Conservation (phyloP, 257 asterid genomes). For the Solanum tarijense region DNA sequence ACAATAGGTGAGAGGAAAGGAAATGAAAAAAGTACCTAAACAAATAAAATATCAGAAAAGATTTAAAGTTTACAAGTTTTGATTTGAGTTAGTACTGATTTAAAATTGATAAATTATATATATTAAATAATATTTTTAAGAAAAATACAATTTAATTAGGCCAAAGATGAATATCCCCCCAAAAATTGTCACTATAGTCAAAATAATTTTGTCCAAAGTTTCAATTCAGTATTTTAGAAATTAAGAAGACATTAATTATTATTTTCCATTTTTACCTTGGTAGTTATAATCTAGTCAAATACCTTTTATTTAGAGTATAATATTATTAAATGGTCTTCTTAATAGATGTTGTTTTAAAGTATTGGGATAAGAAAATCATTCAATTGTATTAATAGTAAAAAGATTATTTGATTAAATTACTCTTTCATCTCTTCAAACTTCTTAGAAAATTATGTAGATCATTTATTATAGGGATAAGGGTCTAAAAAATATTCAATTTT, state of each 20-base stretch:
- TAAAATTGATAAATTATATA: background rate
- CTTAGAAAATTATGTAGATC: background rate
- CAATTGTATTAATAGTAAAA: background rate
- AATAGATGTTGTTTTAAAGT: background rate
- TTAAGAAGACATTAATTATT: background rate
- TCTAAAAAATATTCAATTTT: too few relatives aligned
- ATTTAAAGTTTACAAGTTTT: background rate
- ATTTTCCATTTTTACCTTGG: background rate
- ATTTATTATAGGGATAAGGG: background rate
- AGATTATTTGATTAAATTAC: background rate
- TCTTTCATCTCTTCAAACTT: background rate
- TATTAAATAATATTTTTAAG: too few relatives aligned
- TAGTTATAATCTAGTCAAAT: background rate
- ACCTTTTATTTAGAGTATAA: background rate
- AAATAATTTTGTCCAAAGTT: background rate
- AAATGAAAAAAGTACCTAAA: background rate
- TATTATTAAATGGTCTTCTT: background rate
- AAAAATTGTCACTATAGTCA: background rate
- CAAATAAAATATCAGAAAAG: background rate
- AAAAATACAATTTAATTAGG: background rate
- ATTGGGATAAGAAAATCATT: background rate
- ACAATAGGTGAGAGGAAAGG: background rate
- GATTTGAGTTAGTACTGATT: background rate
- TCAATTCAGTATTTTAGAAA: background rate
- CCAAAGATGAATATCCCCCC: background rate